Base-by-base conservation (phyloP, 1,139 yeast genomes). In the Suhomyces taliae region DNA sequence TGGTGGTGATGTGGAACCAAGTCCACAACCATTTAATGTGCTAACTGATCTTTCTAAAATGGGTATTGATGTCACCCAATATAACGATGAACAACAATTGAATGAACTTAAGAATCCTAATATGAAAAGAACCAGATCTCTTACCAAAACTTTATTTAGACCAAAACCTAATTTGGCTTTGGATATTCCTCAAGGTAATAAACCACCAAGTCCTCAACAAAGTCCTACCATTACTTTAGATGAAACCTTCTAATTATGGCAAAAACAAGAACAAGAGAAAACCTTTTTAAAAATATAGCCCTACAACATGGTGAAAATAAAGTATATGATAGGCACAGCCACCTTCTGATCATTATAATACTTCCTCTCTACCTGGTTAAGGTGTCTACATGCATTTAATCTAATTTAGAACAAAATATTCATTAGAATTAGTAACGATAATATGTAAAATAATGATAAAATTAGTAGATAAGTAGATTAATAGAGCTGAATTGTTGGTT, bases 191-290 rank as follows among this genome's bases (percentile, higher is more conserved):
- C 47, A 52, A 5, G 40, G 36, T 12, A 32, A 40, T 27, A 40
- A 46, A 3, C 46, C 51, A 7, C 51, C 41, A 7, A 42, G 45
- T 8, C 69, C 72, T 1, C 53, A 29, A 11, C 32, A 52, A 12
- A 65, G 75, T 44, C 79, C 79, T 5, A 70, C 74, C 7, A 73
- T 73, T 44, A 73, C 78, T 0, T 60, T 73, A 41, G 77, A 73
- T 47, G 76, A 70, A 51, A 57, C 66, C 12, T 59, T 47, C 29
- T 49, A 37, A 39, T 4, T 19, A 19, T 19, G 24, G 24, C 4
- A 19, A 19, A 4, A 19, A 19, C 6, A 19, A 19, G 24, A 19
- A 19, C 6, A 19, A 19, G 6, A 19, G 3, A 19, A 19, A 19
- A 19, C 24, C 24, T 19, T 19, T 4, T 3, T 4, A 19, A 19